These are phyloP conservation scores for Claviceps pusilla DNA, from an alignment of 2,329 filamentous ascomycete species.

Conservation along the genomic window DNA sequence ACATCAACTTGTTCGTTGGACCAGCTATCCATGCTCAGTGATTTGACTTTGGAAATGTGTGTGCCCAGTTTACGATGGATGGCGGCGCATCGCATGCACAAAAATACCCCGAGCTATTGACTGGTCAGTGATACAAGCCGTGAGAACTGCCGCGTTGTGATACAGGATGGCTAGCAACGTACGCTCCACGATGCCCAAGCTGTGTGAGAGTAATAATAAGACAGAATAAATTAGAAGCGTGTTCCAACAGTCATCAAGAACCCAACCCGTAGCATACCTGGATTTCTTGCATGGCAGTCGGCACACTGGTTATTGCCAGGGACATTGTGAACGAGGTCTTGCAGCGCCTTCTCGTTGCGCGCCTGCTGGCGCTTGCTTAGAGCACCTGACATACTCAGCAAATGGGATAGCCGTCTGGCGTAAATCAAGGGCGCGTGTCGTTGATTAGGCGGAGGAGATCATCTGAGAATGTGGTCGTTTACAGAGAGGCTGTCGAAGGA, in stretches of 20 bases:
- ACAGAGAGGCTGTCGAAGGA: neutral
- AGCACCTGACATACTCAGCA: constrained; percentile 46
- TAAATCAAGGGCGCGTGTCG: neutral
- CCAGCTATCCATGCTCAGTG: constrained; percentile 97
- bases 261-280: constrained; percentile 44
- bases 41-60: constrained; percentile 97
- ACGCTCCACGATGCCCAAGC: constrained; percentile 97
- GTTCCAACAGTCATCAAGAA: neutral
- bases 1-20: constrained; percentile 91
- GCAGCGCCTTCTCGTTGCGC: constrained; percentile 83
- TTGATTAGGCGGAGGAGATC: neutral
- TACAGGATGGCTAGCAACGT: constrained; percentile 13
- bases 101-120: constrained; percentile 71
- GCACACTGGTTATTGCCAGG: constrained; percentile 88
- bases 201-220: constrained; percentile 21
- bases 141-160: neutral
- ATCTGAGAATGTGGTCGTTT: neutral
- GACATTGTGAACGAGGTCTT: constrained; percentile 70
- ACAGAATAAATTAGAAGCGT: constrained; percentile 14
- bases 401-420: neutral
- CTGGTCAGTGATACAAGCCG: constrained; percentile 3
- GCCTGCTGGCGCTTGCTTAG: constrained; percentile 94
- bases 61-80: constrained; percentile 94
- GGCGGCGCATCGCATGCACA: constrained; percentile 93
- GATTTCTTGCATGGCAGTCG: constrained; percentile 82